Evolutionary conservation across 1,139 yeast genomes (phyloP).

Genomic region (Candida tunisiensis): DNA sequence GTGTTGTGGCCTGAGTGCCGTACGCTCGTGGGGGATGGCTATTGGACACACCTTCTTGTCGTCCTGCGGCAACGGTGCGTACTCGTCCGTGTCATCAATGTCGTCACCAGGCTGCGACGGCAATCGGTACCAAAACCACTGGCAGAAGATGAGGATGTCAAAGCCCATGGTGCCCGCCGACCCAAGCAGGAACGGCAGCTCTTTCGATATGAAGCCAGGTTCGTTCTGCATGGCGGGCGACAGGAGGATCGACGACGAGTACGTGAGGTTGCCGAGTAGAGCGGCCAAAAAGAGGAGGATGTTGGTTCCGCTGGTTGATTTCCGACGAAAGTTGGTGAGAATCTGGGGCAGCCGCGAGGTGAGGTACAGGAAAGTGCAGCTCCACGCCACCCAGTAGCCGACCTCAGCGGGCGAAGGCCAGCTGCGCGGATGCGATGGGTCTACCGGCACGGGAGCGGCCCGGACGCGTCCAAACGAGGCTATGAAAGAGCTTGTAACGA

Average conservation of each 20-base stretch:
- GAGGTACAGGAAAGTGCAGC: slow-evolving; percentile 60
- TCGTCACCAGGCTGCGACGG: not conserved
- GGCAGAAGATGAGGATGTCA: slow-evolving; percentile 62
- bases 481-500: slow-evolving; percentile 13
- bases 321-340: slow-evolving; percentile 52
- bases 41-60: no score
- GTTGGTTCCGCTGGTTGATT: slow-evolving; percentile 75
- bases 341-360: slow-evolving; percentile 78
- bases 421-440: slow-evolving; percentile 9
- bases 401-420: slow-evolving; percentile 6
- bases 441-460: slow-evolving; percentile 6
- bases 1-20: no score
- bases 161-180: slow-evolving; percentile 75
- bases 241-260: slow-evolving; percentile 50
- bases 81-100: not conserved
- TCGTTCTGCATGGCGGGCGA: slow-evolving; percentile 24
- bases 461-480: slow-evolving; percentile 12
- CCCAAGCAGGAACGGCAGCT: slow-evolving; percentile 71
- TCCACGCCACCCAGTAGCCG: slow-evolving; percentile 62
- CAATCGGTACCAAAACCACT: slow-evolving; percentile 23
- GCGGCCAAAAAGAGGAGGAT: slow-evolving; percentile 69
- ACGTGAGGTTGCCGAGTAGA: slow-evolving; percentile 62
- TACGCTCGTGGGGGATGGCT: no score
- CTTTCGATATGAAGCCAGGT: slow-evolving; percentile 39
- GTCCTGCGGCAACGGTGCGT: not conserved